phyloP scores from a whole-genome alignment of 768 basidiomycete species.

The Pleurotus citrinopileatus region DNA sequence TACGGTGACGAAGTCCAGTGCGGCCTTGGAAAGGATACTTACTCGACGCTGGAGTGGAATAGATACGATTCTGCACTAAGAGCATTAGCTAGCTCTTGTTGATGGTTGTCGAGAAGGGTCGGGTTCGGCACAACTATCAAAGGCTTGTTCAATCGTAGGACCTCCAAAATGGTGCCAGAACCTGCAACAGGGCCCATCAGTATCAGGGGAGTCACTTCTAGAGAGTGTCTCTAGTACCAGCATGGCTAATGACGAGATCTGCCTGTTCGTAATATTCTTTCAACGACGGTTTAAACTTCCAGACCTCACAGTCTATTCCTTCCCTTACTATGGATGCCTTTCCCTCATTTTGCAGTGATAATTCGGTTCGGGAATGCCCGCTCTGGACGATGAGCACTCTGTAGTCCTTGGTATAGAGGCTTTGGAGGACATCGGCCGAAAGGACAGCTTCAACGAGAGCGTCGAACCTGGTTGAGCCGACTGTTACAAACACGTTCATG shows the following conservation, averaged over 20 bases:
- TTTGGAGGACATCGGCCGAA: conserved; percentile 53
- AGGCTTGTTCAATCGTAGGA: conserved; percentile 67
- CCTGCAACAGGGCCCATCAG: conserved; percentile 42
- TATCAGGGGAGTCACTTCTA: not conserved
- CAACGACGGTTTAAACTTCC: conserved; percentile 75
- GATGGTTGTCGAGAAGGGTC: conserved; percentile 89
- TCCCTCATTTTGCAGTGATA: conserved; percentile 13
- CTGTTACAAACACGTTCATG: conserved; percentile 72
- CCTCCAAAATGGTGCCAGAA: conserved; percentile 92
- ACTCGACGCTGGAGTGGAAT: conserved; percentile 55
- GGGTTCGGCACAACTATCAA: conserved; percentile 90
- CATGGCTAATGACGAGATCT: conserved; percentile 89
- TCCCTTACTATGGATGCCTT: conserved; percentile 28
- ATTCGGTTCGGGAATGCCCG: conserved; percentile 61
- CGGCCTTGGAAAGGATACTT: conserved; percentile 32
- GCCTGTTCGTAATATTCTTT: conserved; percentile 60
- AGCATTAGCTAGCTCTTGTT: conserved; percentile 79
- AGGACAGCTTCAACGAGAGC: conserved; percentile 61
- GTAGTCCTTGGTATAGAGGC: conserved; percentile 56
- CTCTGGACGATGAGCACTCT: conserved; percentile 68
- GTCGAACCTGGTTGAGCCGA: conserved; percentile 90
- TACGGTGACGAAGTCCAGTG: too few species aligned
- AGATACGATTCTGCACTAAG: conserved; percentile 60
- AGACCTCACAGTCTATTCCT: conserved; percentile 58
- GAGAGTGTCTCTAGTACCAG: conserved; percentile 50